phyloP scores from a whole-genome alignment of 306 rosid genomes.

The Spatholobus suberectus region DNA sequence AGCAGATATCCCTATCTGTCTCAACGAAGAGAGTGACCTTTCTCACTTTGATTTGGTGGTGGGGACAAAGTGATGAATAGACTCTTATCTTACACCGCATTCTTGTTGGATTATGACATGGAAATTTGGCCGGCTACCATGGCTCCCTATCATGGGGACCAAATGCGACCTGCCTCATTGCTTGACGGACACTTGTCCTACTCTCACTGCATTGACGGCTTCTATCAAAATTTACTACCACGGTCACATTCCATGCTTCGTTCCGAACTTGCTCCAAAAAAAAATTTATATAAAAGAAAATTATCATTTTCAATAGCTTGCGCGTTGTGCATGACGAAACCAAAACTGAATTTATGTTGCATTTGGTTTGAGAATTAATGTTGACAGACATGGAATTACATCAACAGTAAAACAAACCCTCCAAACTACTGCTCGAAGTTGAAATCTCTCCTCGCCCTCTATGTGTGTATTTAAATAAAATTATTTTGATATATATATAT shows the following conservation, averaged over 20 bases:
- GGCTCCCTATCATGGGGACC: conserved; percentile 58
- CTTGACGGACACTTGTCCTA: conserved; percentile 40
- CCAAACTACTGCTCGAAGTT: too few species aligned
- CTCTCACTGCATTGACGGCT: conserved; percentile 28
- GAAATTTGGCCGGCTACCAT: conserved; percentile 46
- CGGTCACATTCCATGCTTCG: conserved; percentile 26
- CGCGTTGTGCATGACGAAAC: too few species aligned
- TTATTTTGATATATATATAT: too few species aligned
- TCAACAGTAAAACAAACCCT: too few species aligned
- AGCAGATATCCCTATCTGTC: neutral
- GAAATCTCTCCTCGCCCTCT: too few species aligned
- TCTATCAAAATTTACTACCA: conserved; percentile 12
- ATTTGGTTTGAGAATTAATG: too few species aligned
- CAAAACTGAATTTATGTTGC: too few species aligned
- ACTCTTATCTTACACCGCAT: conserved; percentile 35
- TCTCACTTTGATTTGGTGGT: conserved; percentile 43
- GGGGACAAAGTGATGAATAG: conserved; percentile 36
- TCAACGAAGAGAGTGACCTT: conserved; percentile 39
- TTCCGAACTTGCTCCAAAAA: too few species aligned
- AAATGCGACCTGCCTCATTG: conserved; percentile 32
- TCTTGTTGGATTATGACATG: conserved; percentile 49
- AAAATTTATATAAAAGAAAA: too few species aligned
- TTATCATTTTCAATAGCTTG: neutral
- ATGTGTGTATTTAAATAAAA: too few species aligned
- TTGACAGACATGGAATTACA: too few species aligned